These are phyloP conservation scores for Trichophyton simii DNA, from an alignment of 2,329 filamentous ascomycete species.

Conservation along the genomic window DNA sequence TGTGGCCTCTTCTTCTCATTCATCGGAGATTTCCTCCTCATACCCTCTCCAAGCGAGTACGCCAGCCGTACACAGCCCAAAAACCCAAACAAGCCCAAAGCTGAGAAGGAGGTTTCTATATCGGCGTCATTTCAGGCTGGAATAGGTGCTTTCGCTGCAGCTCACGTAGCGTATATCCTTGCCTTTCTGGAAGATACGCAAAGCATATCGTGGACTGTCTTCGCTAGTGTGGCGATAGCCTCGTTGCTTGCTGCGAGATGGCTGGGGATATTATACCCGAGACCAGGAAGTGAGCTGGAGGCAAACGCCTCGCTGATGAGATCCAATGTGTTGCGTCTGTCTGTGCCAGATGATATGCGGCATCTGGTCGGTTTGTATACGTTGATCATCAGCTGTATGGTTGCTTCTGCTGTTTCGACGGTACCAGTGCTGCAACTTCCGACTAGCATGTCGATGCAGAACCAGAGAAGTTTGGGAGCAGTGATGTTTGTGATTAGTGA, in stretches of 20 bases:
- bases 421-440: slow-evolving; percentile 4
- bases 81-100: not conserved
- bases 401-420: slow-evolving; percentile 18
- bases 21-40: slow-evolving; percentile 19
- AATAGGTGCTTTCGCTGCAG: slow-evolving; percentile 20
- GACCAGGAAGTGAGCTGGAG: not conserved
- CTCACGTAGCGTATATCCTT: slow-evolving; percentile 21
- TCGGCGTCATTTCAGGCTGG: slow-evolving; percentile 21
- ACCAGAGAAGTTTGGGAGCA: slow-evolving; percentile 19
- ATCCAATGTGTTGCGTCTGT: slow-evolving; percentile 17
- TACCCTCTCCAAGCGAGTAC: slow-evolving; percentile 19
- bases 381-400: slow-evolving; percentile 19
- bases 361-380: slow-evolving; percentile 18
- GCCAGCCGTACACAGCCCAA: not conserved
- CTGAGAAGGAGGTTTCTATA: slow-evolving; percentile 4
- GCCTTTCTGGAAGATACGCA: slow-evolving; percentile 17
- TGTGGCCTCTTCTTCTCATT: slow-evolving; percentile 18
- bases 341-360: slow-evolving; percentile 17
- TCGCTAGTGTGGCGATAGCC: slow-evolving; percentile 13
- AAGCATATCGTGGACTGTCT: slow-evolving; percentile 10
- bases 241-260: slow-evolving; percentile 16
- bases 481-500: slow-evolving; percentile 23
- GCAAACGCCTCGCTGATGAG: not conserved
- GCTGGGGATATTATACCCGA: slow-evolving; percentile 20
- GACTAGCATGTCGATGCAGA: slow-evolving; percentile 7